Percentiles rank a stretch among this genome's conserved stretches.
These are phyloP conservation scores for Phylloporus rhodoxanthus DNA, from an alignment of 768 basidiomycete species.

Conservation along the genomic window DNA sequence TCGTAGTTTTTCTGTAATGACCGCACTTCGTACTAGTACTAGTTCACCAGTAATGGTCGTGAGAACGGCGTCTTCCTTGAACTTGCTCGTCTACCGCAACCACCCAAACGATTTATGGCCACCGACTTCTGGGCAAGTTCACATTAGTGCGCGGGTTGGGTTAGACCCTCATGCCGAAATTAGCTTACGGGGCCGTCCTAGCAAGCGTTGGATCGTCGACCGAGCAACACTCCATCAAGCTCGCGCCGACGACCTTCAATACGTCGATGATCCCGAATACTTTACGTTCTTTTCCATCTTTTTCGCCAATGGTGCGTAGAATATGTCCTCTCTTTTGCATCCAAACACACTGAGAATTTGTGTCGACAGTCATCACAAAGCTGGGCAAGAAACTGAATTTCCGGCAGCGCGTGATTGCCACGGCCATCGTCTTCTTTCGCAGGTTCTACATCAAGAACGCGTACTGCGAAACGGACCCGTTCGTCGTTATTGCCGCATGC, in stretches of 20 bases:
- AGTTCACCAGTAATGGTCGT: not conserved
- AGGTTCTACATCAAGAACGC: conserved; percentile 96
- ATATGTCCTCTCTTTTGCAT: not conserved
- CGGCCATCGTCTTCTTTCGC: conserved; percentile 91
- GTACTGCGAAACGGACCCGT: conserved; percentile 94
- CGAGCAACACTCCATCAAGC: conserved; percentile 67
- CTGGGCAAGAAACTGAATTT: conserved; percentile 78
- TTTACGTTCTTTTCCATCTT: conserved; percentile 82
- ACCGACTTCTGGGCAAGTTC: conserved; percentile 92
- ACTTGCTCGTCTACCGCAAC: not conserved
- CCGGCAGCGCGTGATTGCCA: conserved; percentile 88
- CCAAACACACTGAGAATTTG: not conserved
- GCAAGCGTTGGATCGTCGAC: conserved; percentile 91
- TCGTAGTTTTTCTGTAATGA: not conserved
- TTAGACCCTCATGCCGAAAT: conserved; percentile 4
- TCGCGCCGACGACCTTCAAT: conserved; percentile 70
- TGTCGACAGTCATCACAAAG: conserved; percentile 65
- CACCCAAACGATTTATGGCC: conserved; percentile 47
- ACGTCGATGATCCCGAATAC: conserved; percentile 71
- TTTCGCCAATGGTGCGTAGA: conserved; percentile 68
- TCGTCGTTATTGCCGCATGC: conserved; percentile 87
- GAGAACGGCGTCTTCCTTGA: not conserved
- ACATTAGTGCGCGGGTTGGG: conserved; percentile 57
- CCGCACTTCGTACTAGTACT: not conserved
- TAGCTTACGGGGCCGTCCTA: conserved; percentile 31